A percentile compares a stretch with the other conserved stretches of the same genome.
Evolutionary conservation across 148 eudicot genomes (phyloP).

Genomic region (Nepenthes gracilis): DNA sequence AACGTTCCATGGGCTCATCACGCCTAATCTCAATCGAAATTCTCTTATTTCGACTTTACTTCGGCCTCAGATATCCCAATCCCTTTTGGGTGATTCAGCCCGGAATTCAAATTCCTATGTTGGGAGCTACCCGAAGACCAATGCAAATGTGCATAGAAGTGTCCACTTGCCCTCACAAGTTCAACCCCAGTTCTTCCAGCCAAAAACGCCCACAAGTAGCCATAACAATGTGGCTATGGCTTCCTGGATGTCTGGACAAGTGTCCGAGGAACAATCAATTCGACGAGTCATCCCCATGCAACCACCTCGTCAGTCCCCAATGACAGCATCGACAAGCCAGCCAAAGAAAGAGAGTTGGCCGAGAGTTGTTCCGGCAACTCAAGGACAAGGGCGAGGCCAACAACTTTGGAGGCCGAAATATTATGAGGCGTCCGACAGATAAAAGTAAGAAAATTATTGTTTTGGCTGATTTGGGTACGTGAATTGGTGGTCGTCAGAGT

Average conservation of each 20-base stretch:
- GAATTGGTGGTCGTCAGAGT: no score
- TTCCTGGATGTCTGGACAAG: neutral
- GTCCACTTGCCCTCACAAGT: conserved; percentile 9
- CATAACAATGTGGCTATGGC: conserved; percentile 2
- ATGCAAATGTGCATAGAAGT: conserved; percentile 9
- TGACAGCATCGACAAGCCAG: neutral
- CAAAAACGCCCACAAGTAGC: conserved; percentile 8
- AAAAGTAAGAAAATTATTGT: no score
- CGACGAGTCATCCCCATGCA: neutral
- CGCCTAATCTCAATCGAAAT: conserved; percentile 20
- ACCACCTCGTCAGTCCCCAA: neutral
- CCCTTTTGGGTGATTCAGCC: conserved; percentile 5
- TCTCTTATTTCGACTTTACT: conserved; percentile 26
- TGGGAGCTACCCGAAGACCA: conserved; percentile 7
- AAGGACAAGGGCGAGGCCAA: no score
- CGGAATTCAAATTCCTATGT: conserved; percentile 3
- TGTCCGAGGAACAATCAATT: neutral
- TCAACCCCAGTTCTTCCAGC: conserved; percentile 13
- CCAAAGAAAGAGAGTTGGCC: no score
- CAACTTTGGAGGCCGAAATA: no score
- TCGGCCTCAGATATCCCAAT: conserved; percentile 19
- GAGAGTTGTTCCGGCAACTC: no score
- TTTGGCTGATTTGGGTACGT: no score
- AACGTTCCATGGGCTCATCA: conserved; percentile 24
- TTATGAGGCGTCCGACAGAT: no score